phyloP scores from a whole-genome alignment of 192 early-diverging fungal genomes.

The Gryganskiella cystojenkinii region DNA sequence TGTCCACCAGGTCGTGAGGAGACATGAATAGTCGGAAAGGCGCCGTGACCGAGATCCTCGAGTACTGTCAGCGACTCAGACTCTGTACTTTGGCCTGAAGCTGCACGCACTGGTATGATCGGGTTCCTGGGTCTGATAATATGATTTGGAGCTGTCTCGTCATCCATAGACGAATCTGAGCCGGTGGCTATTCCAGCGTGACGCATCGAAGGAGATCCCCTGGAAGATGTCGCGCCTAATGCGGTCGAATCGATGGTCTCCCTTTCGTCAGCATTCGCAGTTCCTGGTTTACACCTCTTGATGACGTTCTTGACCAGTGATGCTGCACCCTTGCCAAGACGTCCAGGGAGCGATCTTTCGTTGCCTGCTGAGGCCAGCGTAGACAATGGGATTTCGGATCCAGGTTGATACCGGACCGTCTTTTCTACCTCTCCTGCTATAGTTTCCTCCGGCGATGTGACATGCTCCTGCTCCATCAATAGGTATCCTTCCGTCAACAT shows the following conservation, averaged over 20 bases:
- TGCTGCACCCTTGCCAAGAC: slow-evolving; percentile 28
- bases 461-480: too few species aligned
- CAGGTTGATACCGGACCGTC: background rate
- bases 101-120: too few species aligned
- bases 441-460: too few species aligned
- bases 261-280: too few species aligned
- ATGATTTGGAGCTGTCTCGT: background rate
- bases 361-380: background rate
- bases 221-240: too few species aligned
- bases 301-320: slow-evolving; percentile 16
- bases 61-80: slow-evolving; percentile 2
- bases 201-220: too few species aligned
- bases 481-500: too few species aligned
- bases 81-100: background rate
- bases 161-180: background rate
- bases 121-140: too few species aligned
- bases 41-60: slow-evolving; percentile 17
- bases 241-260: too few species aligned
- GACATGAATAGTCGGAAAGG: slow-evolving; percentile 19
- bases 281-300: slow-evolving; percentile 2
- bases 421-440: too few species aligned
- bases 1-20: slow-evolving; percentile 41
- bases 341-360: slow-evolving; percentile 11
- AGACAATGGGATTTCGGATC: slow-evolving; percentile 14
- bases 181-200: too few species aligned